These are phyloP conservation scores for Knufia fluminis DNA, from an alignment of 2,329 filamentous ascomycete species.

Conservation along the genomic window DNA sequence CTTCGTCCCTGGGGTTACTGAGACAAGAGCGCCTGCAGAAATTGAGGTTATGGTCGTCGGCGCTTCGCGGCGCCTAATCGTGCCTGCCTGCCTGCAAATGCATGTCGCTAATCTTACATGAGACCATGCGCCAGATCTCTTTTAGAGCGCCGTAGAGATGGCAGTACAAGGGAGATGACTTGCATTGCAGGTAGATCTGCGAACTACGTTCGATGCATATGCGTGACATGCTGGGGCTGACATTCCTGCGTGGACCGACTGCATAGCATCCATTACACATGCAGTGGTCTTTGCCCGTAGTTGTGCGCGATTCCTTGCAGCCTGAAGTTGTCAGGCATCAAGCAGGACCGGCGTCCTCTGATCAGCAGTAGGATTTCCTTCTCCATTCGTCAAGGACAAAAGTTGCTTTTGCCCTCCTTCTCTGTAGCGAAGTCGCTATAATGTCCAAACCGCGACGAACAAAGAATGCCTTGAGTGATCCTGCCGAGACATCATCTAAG, in stretches of 20 bases:
- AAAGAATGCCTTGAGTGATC: not conserved
- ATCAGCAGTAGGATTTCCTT: not conserved
- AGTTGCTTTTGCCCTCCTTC: not conserved
- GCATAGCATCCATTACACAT: no score
- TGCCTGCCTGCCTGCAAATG: not conserved
- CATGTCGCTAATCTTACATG: not conserved
- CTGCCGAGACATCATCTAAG: not conserved
- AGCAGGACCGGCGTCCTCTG: not conserved
- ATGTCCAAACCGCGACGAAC: not conserved
- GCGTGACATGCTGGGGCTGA: no score
- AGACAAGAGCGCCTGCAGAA: not conserved
- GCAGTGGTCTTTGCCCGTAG: no score
- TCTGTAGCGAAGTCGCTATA: not conserved
- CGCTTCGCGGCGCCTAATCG: not conserved
- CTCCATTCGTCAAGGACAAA: not conserved
- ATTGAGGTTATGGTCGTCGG: not conserved
- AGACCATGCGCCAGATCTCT: not conserved
- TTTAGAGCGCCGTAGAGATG: not conserved
- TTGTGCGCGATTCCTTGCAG: no score
- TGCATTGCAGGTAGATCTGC: not conserved
- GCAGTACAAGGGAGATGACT: not conserved
- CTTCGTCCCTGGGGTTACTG: not conserved
- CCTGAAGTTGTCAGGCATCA: constrained; percentile 8
- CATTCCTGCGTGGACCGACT: no score
- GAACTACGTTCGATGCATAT: no score